Evolutionary conservation across 139 green algal genomes (phyloP), one percentile per base, ranked within the genome.

Genomic region (Desmodesmus armatus): DNA sequence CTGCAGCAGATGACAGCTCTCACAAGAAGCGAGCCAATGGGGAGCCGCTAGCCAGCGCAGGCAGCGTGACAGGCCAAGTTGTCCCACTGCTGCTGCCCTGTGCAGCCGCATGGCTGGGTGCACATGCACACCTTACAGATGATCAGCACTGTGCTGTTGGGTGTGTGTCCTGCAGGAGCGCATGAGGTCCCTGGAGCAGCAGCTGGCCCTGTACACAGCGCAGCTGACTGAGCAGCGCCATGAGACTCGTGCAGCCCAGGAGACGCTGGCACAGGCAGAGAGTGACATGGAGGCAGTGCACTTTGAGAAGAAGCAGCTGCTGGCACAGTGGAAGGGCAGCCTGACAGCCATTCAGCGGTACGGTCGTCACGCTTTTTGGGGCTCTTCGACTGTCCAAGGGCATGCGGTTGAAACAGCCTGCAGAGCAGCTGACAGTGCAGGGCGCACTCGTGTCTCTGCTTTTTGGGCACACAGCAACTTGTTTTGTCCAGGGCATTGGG

Each of bases 281-380:
- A 60, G 75, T 0, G 95, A 98, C 82, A 98, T 98, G 96, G 95
- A 97, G 88, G 82, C 76, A 15, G 94, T 98, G 44, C 90, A 96
- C 60, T 97, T 95, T 88, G 95, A 98, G 91, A 98, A 98, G 91
- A 95, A 96, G 87, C 92, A 96, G 93, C 93, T 98, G 78, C 78
- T 95, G 58, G 87, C 92, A 66, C 93, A 97, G 82, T 98, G 96
- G 96, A 93, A 93, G 75, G 91, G 83, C 80, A 92, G 87, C 82
- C 89, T 98, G 79, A 74, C 94, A 31, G 92, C 88, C 6, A 95
- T 98, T 31, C 85, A 93, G 63, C 89, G 90, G 90, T 91, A n/a
- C n/a, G 5, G 19, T 11, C 13, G 47, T 67, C 51, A 17, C 51
- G 51, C 13, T 13, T 62, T 13, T 13, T 17, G n/a, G n/a, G n/a